A percentile compares a stretch with the other conserved stretches of the same genome.
Conservation (phyloP, 371 early-diverging fungal genomes). For the Pancytospora philotis region DNA sequence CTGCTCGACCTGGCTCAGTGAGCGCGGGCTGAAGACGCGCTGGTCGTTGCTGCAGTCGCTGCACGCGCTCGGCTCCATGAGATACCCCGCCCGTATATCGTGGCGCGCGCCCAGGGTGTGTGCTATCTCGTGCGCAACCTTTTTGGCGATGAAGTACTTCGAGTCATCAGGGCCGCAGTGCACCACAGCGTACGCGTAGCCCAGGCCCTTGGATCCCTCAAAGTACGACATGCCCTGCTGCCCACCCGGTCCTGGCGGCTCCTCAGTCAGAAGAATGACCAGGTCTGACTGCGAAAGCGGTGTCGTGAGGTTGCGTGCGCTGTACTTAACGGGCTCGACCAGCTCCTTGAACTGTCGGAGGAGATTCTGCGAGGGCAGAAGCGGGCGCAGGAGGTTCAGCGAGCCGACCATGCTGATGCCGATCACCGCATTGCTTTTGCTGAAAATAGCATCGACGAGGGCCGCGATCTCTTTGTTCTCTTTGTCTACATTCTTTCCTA, state of each 20-base stretch:
- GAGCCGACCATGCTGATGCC: background rate
- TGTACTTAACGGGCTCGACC: background rate
- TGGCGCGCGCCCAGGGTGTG: background rate
- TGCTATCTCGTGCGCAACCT: background rate
- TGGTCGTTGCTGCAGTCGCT: background rate
- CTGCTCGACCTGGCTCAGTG: background rate
- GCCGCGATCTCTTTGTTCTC: background rate
- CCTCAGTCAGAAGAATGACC: background rate
- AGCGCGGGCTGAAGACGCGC: background rate
- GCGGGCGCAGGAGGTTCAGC: background rate
- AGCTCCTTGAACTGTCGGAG: background rate
- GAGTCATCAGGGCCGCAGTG: background rate
- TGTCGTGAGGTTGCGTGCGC: background rate
- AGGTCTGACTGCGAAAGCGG: background rate
- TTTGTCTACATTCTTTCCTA: background rate
- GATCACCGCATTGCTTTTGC: background rate
- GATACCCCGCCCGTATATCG: background rate
- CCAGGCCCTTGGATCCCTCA: background rate
- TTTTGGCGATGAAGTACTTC: conserved; percentile 1
- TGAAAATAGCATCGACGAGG: background rate
- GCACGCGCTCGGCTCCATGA: background rate
- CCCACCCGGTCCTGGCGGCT: background rate
- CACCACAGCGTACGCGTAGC: background rate
- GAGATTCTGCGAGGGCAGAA: too few relatives aligned
- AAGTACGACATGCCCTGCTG: background rate